These are phyloP conservation scores for Claviceps paspali DNA, from an alignment of 2,329 filamentous ascomycete genomes.

Conservation along the genomic window DNA sequence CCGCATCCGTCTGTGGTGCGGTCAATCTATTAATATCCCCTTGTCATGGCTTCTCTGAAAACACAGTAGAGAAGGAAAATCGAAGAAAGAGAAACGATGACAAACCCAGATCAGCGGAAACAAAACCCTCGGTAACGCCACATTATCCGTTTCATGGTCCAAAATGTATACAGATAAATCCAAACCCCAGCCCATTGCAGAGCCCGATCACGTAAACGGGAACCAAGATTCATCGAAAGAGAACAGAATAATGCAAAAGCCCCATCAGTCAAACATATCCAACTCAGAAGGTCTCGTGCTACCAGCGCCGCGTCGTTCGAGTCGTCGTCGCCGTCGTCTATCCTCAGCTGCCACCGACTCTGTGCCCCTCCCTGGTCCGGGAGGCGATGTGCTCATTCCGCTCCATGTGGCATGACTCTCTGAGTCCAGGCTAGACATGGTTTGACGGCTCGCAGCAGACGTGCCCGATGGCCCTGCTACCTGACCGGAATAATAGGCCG, in stretches of 20 bases:
- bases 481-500: slow-evolving; percentile 44
- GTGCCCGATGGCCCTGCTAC: slow-evolving; percentile 29
- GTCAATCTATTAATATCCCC: too few species aligned
- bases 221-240: too few species aligned
- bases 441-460: slow-evolving; percentile 21
- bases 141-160: too few species aligned
- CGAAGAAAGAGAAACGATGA: too few species aligned
- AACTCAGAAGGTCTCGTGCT: slow-evolving; percentile 17
- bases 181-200: too few species aligned
- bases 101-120: too few species aligned
- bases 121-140: too few species aligned
- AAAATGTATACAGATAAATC: too few species aligned
- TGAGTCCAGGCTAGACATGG: slow-evolving; percentile 33
- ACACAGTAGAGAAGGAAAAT: too few species aligned
- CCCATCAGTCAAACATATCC: slow-evolving; percentile 23
- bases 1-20: too few species aligned
- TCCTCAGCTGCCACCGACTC: slow-evolving; percentile 30
- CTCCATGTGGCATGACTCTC: slow-evolving; percentile 40
- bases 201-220: too few species aligned
- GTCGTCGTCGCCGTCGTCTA: slow-evolving; percentile 36
- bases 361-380: slow-evolving; percentile 20
- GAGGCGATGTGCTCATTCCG: slow-evolving; percentile 32
- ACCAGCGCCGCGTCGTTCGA: slow-evolving; percentile 34
- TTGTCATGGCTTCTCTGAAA: too few species aligned
- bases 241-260: not conserved